phyloP scores from a whole-genome alignment of 352 stramenopile species.

The Globisporangium megalacanthum region DNA sequence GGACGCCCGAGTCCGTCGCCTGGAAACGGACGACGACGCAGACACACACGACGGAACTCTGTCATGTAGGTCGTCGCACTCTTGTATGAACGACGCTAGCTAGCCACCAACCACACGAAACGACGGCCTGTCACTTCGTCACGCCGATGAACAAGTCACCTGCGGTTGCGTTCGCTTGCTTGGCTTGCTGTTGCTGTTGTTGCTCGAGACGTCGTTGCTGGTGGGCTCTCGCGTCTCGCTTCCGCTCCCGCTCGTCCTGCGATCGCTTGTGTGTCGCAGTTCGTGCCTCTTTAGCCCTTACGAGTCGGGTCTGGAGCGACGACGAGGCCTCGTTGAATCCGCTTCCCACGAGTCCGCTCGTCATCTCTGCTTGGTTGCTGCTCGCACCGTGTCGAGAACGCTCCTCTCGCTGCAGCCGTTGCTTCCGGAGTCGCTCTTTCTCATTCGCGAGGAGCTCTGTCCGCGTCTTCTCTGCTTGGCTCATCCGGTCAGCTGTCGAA shows the following conservation, averaged over 20 bases:
- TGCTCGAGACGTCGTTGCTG: constrained; percentile 16
- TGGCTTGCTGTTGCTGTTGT: constrained; percentile 9
- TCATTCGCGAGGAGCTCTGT: constrained; percentile 31
- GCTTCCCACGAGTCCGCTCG: neutral
- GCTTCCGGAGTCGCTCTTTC: constrained; percentile 40
- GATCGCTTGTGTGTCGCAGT: constrained; percentile 7
- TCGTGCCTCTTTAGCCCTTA: constrained; percentile 8
- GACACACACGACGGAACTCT: constrained; percentile 28
- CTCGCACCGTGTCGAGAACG: constrained; percentile 20
- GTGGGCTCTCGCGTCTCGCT: constrained; percentile 1
- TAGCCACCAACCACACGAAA: neutral
- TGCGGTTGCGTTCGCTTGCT: constrained; percentile 3
- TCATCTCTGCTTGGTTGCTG: constrained; percentile 5
- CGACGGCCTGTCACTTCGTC: neutral
- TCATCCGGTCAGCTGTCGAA: constrained; percentile 21
- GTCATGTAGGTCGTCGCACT: constrained; percentile 30
- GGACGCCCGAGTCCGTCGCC: constrained; percentile 22
- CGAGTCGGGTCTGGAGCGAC: constrained; percentile 6
- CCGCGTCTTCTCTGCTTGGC: constrained; percentile 36
- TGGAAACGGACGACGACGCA: neutral
- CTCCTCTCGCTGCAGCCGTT: constrained; percentile 33
- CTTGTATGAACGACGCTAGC: constrained; percentile 7
- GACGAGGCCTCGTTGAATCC: neutral
- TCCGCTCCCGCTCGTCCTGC: constrained; percentile 15
- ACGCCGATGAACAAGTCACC: constrained; percentile 23